phyloP scores from a whole-genome alignment of 140 eudicot species.

The Stevia rebaudiana region DNA sequence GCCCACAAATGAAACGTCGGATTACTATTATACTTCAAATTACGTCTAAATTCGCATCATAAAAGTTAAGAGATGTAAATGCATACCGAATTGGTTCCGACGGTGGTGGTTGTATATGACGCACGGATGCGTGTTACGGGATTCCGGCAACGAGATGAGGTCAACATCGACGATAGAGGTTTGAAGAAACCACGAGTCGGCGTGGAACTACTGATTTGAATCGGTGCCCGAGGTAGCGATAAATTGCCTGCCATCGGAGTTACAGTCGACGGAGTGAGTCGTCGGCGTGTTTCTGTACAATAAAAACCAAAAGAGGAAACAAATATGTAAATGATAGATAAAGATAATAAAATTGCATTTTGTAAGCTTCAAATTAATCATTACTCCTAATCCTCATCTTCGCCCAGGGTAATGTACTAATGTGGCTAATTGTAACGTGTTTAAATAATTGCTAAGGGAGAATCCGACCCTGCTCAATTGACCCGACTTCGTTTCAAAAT shows the following conservation, averaged over 20 bases:
- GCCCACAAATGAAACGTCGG: not conserved
- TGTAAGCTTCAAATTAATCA: too few species aligned
- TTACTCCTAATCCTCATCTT: too few species aligned
- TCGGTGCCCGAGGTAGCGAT: constrained; percentile 14
- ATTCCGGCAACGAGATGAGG: constrained; percentile 15
- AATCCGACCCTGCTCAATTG: too few species aligned
- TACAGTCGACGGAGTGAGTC: not conserved
- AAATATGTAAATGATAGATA: too few species aligned
- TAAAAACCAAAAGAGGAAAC: too few species aligned
- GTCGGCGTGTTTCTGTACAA: not conserved
- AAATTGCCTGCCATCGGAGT: constrained; percentile 16
- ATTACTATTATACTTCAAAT: not conserved
- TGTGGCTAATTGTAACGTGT: too few species aligned
- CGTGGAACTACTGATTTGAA: constrained; percentile 12
- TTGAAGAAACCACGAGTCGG: constrained; percentile 10
- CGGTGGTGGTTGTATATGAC: not conserved
- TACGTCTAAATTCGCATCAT: not conserved
- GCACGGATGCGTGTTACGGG: constrained; percentile 15
- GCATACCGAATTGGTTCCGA: not conserved
- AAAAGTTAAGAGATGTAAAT: not conserved
- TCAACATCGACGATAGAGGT: not conserved
- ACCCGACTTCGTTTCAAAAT: too few species aligned
- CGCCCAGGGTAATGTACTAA: too few species aligned
- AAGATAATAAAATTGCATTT: too few species aligned
- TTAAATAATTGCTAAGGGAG: too few species aligned